phyloP scores from a whole-genome alignment of 345 rosid species.

The Carallia brachiata region DNA sequence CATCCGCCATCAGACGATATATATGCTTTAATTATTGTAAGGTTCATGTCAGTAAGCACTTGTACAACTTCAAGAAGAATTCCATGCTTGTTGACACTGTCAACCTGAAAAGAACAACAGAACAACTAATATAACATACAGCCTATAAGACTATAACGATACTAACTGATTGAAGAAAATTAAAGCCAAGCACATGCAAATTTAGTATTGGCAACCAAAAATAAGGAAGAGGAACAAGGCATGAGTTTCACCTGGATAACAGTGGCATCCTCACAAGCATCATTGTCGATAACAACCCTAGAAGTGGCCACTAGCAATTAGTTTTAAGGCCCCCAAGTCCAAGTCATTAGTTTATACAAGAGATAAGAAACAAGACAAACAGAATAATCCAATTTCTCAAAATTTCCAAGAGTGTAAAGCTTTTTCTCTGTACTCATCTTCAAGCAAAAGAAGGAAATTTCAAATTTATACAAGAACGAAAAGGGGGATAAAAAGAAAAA shows the following conservation, averaged over 20 bases:
- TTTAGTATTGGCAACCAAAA: not conserved
- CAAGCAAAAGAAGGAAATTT: slow-evolving; percentile 10
- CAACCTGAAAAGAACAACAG: slow-evolving; percentile 50
- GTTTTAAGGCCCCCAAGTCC: not conserved
- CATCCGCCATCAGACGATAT: slow-evolving; percentile 91
- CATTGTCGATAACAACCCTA: slow-evolving; percentile 85
- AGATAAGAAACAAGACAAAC: not conserved
- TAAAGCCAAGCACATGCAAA: not conserved
- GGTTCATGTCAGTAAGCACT: slow-evolving; percentile 83
- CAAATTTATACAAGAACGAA: not conserved
- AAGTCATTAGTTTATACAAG: slow-evolving; percentile 1
- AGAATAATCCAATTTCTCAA: not conserved
- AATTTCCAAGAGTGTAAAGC: slow-evolving; percentile 14
- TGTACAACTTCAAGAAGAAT: slow-evolving; percentile 86
- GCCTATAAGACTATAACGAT: not conserved
- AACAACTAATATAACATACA: not conserved
- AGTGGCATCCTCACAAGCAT: slow-evolving; percentile 64
- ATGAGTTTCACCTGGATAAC: slow-evolving; percentile 54
- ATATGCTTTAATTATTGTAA: slow-evolving; percentile 78
- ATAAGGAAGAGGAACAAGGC: no score
- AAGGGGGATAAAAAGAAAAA: not conserved
- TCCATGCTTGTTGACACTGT: slow-evolving; percentile 77
- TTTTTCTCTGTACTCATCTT: slow-evolving; percentile 2
- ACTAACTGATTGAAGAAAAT: not conserved
- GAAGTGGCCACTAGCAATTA: slow-evolving; percentile 16